Evolutionary conservation across 768 basidiomycete genomes (phyloP).

Genomic region (Holtermanniella nyarrowii): DNA sequence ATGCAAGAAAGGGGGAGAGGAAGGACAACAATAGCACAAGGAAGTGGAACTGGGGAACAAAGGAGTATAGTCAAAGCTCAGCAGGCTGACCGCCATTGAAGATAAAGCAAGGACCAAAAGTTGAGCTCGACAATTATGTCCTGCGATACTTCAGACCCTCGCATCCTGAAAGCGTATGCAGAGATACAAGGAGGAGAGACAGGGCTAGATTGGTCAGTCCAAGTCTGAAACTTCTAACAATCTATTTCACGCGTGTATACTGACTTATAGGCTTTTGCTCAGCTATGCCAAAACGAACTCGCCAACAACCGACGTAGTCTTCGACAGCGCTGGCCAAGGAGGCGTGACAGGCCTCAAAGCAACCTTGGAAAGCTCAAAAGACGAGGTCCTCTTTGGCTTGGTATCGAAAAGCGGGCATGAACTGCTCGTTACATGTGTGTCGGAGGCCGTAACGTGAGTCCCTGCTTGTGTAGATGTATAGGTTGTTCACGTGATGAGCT

Average conservation of each 20-base stretch:
- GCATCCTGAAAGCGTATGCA: neutral
- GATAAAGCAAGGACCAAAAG: too few species aligned
- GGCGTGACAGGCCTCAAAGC: neutral
- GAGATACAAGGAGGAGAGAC: neutral
- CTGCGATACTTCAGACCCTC: neutral
- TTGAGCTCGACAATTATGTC: too few species aligned
- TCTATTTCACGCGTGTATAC: too few species aligned
- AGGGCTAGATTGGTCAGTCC: neutral
- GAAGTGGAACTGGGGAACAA: too few species aligned
- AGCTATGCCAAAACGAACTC: neutral
- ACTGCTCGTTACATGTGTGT: neutral
- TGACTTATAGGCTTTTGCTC: neutral
- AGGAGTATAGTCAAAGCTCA: too few species aligned
- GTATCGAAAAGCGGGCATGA: neutral
- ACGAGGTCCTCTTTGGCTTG: neutral
- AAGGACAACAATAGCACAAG: too few species aligned
- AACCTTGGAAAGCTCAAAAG: neutral
- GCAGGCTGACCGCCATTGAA: too few species aligned
- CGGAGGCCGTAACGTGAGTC: neutral
- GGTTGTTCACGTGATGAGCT: too few species aligned
- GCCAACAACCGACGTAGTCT: neutral
- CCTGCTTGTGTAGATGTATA: neutral
- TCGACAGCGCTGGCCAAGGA: neutral
- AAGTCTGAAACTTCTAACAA: neutral
- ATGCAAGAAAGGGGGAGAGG: too few species aligned